Percentiles rank a stretch among this genome's conserved stretches.
phyloP scores from a whole-genome alignment of 192 early-diverging fungal species.

The Coemansia sp. region DNA sequence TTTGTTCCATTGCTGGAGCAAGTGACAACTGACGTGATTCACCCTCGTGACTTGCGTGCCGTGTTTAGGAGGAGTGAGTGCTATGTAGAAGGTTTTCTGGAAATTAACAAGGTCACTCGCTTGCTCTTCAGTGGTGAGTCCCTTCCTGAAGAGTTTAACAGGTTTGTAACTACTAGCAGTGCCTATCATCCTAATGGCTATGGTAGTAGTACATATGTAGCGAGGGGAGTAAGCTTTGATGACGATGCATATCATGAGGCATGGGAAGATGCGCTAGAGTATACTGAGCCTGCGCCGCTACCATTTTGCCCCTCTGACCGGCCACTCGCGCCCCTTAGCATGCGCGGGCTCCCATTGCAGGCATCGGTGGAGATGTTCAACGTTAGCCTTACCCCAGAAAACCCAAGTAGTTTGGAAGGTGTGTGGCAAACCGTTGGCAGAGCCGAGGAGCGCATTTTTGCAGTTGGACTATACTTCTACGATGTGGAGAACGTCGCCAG shows the following conservation, averaged over 20 bases:
- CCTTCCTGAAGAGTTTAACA: not conserved
- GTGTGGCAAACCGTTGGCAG: slow-evolving; percentile 74
- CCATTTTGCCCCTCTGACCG: slow-evolving; percentile 32
- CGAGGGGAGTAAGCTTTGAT: not conserved
- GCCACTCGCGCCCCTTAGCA: slow-evolving; percentile 17
- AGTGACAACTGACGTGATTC: slow-evolving; percentile 21
- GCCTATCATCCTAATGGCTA: not conserved
- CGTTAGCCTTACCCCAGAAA: slow-evolving; percentile 66
- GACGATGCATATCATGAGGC: slow-evolving; percentile 6
- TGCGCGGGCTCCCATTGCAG: slow-evolving; percentile 51
- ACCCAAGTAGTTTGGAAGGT: slow-evolving; percentile 55
- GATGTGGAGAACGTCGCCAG: slow-evolving; percentile 66
- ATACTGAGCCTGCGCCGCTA: slow-evolving; percentile 29
- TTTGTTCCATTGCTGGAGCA: slow-evolving; percentile 64
- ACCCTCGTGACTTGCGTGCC: not conserved
- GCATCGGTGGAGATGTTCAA: slow-evolving; percentile 73
- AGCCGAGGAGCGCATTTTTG: slow-evolving; percentile 68
- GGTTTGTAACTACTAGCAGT: not conserved
- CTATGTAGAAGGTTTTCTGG: not conserved
- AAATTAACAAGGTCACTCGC: not conserved
- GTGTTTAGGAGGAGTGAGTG: not conserved
- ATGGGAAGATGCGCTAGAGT: not conserved
- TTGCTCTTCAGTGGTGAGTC: not conserved
- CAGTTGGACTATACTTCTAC: slow-evolving; percentile 75
- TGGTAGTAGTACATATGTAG: not conserved